Conservation (phyloP, 2,329 filamentous ascomycete species). For the Kalaharituber pfeilii region DNA sequence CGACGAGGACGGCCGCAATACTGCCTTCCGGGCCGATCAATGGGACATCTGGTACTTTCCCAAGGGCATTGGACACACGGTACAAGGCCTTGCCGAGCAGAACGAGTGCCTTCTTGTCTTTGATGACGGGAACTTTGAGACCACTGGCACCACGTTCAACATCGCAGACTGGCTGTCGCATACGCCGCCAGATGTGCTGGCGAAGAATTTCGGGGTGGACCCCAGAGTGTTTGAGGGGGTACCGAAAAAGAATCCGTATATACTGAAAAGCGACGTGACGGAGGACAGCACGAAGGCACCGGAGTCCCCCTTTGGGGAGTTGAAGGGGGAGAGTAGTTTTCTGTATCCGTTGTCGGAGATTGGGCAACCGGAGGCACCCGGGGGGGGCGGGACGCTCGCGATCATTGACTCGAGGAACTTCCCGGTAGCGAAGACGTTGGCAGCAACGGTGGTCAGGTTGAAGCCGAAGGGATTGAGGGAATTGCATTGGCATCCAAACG, state of each 20-base stretch:
- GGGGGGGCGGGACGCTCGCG: slow-evolving; percentile 43
- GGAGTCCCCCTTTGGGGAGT: slow-evolving; percentile 31
- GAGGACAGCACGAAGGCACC: slow-evolving; percentile 24
- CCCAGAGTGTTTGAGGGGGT: slow-evolving; percentile 42
- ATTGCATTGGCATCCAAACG: slow-evolving; percentile 53
- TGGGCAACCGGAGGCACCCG: slow-evolving; percentile 36
- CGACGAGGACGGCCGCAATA: slow-evolving; percentile 41
- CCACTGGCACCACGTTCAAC: slow-evolving; percentile 50
- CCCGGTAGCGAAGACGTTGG: slow-evolving; percentile 47
- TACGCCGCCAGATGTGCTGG: slow-evolving; percentile 42
- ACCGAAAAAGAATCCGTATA: slow-evolving; percentile 41
- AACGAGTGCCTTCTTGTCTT: slow-evolving; percentile 52
- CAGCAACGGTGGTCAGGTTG: slow-evolving; percentile 45
- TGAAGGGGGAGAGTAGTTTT: slow-evolving; percentile 42
- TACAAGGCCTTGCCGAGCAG: slow-evolving; percentile 43
- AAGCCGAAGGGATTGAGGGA: slow-evolving; percentile 47
- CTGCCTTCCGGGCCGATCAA: slow-evolving; percentile 39
- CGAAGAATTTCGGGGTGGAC: slow-evolving; percentile 51
- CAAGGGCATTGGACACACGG: slow-evolving; percentile 45
- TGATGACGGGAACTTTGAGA: slow-evolving; percentile 50
- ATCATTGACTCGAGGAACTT: slow-evolving; percentile 53
- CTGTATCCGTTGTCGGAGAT: slow-evolving; percentile 37
- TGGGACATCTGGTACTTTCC: slow-evolving; percentile 53
- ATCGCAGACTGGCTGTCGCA: slow-evolving; percentile 53
- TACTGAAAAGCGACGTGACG: slow-evolving; percentile 40